Evolutionary conservation across 1,139 yeast species (phyloP), one percentile per base, ranked within the genome.

Genomic region (Hansenula sp.): DNA sequence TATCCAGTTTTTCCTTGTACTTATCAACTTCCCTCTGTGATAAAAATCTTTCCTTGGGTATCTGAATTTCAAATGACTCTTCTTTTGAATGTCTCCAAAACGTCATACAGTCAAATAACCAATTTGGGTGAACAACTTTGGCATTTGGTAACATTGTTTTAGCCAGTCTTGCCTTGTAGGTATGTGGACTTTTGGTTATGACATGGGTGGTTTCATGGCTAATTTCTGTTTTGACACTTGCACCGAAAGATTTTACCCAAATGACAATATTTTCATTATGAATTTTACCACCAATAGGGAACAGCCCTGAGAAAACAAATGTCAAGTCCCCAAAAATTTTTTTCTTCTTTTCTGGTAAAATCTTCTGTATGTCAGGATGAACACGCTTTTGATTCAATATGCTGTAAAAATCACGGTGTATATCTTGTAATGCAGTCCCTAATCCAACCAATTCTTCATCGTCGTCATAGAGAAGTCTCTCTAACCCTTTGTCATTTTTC

Each of bases 181-280:
- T 83, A 17, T 83, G 80, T 2, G 88, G 83, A 47, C 83, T 85
- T 47, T 74, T 74, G 38, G 97, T 89, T 24, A 93, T 81, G 6
- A 94, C 88, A 64, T 93, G 99, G 0, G 99, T 94, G 2, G 95
- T 93, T 4, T 78, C 71, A 16, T 81, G 79, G 41, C 77, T 74
- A 24, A 87, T 83, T 49, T 88, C 91, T 17, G 82, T 74, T 0
- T 86, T 86, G 10, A 93, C 91, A 7, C 72, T 73, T 0, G 96
- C 98, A 0, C 99, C 99, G 71, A 93, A 93, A 47, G 91, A 88
- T 45, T 79, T 77, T 16, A 93, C 86, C 97, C 98, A 91, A 25
- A 84, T 80, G 2, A 91, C 97, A 41, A 93, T 87, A 61, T 89
- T 96, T 17, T 88, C 87, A 40, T 74, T 67, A 44, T 84, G 83